A percentile compares a stretch with the other conserved stretches of the same genome.
These are phyloP conservation scores for Aspergillus fijiensis DNA, from an alignment of 2,329 filamentous ascomycete genomes.

Conservation along the genomic window DNA sequence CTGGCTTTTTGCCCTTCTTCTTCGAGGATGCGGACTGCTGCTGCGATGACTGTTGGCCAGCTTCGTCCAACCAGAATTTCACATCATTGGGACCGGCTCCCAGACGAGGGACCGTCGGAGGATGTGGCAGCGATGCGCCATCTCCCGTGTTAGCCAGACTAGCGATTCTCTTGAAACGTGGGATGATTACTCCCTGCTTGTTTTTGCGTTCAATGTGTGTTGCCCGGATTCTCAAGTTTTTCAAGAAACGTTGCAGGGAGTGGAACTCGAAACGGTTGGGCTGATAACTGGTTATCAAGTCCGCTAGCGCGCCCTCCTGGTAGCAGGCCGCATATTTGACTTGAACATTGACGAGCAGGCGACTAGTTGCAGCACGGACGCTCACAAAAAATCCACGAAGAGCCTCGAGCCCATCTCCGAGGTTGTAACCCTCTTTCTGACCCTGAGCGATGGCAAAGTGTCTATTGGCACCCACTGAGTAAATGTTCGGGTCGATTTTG, in stretches of 20 bases:
- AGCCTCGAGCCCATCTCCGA: slow-evolving; percentile 56
- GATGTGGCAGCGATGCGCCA: slow-evolving; percentile 34
- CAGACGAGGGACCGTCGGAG: slow-evolving; percentile 34
- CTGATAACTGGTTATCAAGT: neutral
- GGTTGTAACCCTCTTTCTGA: slow-evolving; percentile 34
- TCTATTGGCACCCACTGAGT: slow-evolving; percentile 54
- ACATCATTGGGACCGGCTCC: slow-evolving; percentile 56
- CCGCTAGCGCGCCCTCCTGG: slow-evolving; percentile 44
- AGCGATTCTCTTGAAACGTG: slow-evolving; percentile 47
- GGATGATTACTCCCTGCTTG: slow-evolving; percentile 33
- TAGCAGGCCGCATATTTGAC: slow-evolving; percentile 62
- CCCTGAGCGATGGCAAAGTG: slow-evolving; percentile 47
- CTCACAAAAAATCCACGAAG: slow-evolving; percentile 63
- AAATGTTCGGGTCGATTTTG: slow-evolving; percentile 42
- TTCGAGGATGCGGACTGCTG: slow-evolving; percentile 14
- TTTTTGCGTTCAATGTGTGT: slow-evolving; percentile 43
- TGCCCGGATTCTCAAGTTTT: slow-evolving; percentile 41
- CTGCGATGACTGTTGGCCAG: slow-evolving; percentile 16
- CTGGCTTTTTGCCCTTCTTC: slow-evolving; percentile 31
- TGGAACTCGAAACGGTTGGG: too few species aligned
- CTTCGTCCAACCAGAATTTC: slow-evolving; percentile 52
- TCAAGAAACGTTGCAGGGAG: slow-evolving; percentile 33
- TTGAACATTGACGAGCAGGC: slow-evolving; percentile 63
- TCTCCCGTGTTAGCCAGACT: slow-evolving; percentile 46
- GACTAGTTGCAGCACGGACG: slow-evolving; percentile 57